These are phyloP conservation scores for Fusarium tjaetaba DNA, from an alignment of 2,329 filamentous ascomycete genomes.

Conservation along the genomic window DNA sequence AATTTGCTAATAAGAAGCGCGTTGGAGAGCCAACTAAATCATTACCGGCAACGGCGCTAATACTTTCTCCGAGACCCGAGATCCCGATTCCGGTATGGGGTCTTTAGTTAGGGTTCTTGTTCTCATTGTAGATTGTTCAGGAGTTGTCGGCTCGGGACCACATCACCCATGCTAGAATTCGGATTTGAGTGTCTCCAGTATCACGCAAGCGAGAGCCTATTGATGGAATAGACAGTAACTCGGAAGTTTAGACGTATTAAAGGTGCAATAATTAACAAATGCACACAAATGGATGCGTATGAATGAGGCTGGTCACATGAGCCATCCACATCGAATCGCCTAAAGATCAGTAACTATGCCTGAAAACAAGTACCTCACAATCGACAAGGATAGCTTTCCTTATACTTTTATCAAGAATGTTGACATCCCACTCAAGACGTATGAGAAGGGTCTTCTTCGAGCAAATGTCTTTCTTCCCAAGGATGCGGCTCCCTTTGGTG, in stretches of 20 bases:
- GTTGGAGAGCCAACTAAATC: neutral
- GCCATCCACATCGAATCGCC: neutral
- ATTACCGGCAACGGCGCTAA: rapidly evolving
- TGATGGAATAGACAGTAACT: too few species aligned
- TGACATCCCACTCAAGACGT: neutral
- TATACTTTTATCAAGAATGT: constrained; percentile 10
- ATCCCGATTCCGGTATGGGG: too few species aligned
- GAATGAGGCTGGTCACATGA: neutral
- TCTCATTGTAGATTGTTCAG: neutral
- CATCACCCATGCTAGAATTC: neutral
- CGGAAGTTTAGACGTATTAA: too few species aligned
- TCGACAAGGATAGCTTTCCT: constrained; percentile 3
- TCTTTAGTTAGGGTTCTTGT: neutral
- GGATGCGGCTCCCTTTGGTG: neutral
- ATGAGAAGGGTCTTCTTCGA: neutral
- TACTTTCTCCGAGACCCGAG: too few species aligned
- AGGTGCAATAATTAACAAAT: too few species aligned
- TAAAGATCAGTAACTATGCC: neutral
- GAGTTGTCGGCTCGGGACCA: neutral
- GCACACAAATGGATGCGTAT: too few species aligned
- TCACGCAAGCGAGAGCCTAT: neutral
- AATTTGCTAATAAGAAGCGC: neutral
- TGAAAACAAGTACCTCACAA: neutral
- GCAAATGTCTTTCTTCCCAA: constrained; percentile 7
- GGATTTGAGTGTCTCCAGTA: neutral